Percentiles rank a stretch among this genome's conserved stretches.
Evolutionary conservation across 441 rosid genomes (phyloP).

Genomic region (Francoa sonchifolia): DNA sequence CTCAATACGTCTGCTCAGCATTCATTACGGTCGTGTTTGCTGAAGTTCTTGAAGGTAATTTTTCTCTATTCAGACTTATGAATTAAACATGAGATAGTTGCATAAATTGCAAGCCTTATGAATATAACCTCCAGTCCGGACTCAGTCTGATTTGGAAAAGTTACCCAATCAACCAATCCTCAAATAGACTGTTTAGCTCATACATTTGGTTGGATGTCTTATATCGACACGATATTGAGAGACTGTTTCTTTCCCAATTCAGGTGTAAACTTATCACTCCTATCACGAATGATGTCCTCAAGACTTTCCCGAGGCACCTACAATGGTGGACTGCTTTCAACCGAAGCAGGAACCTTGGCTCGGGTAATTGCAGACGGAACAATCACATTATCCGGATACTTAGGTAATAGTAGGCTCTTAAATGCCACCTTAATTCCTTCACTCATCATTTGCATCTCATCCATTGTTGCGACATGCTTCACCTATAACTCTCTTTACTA

Average conservation of each 20-base stretch:
- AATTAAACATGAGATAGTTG: no score
- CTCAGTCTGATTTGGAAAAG: no score
- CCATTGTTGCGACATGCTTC: constrained; percentile 32
- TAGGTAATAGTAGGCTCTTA: constrained; percentile 29
- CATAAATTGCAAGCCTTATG: no score
- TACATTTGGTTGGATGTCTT: no score
- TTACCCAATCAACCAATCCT: no score
- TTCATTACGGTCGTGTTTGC: constrained; percentile 35
- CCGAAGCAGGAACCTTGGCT: constrained; percentile 47
- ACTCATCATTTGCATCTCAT: constrained; percentile 25
- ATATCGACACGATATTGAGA: background rate
- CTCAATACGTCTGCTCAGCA: constrained; percentile 33
- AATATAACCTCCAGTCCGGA: no score
- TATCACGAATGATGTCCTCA: constrained; percentile 42
- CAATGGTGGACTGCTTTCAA: constrained; percentile 44
- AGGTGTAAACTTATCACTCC: constrained; percentile 44
- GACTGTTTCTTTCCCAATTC: background rate
- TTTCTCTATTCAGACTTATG: background rate
- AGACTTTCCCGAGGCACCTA: constrained; percentile 47
- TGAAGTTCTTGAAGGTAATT: constrained; percentile 48
- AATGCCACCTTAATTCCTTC: constrained; percentile 38
- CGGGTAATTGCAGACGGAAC: constrained; percentile 49
- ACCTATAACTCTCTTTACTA: constrained; percentile 32
- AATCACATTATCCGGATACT: constrained; percentile 35
- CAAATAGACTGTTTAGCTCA: no score